phyloP scores from a whole-genome alignment of 495 filamentous ascomycete genomes.

The Neurospora sp. region DNA sequence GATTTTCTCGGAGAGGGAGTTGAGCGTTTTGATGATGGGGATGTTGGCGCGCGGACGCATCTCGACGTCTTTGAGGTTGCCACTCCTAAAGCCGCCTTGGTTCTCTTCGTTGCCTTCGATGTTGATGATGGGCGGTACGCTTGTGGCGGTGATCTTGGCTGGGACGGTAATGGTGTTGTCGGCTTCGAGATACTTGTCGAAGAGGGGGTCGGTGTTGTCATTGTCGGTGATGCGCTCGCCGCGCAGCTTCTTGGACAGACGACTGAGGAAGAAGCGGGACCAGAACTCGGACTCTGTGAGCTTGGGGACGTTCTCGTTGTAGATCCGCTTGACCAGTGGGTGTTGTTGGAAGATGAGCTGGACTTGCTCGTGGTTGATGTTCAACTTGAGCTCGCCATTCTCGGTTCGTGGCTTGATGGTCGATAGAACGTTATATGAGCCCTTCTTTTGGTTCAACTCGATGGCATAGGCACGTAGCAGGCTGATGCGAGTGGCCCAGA shows the following conservation, averaged over 20 bases:
- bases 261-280: constrained; percentile 82
- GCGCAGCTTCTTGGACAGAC: constrained; percentile 81
- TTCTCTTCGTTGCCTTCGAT: constrained; percentile 91
- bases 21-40: constrained; percentile 70
- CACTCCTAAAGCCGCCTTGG: constrained; percentile 52
- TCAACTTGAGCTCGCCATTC: constrained; percentile 67
- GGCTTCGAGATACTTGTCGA: constrained; percentile 73
- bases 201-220: constrained; percentile 60
- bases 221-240: constrained; percentile 71
- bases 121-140: constrained; percentile 83
- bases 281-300: constrained; percentile 75
- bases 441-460: constrained; percentile 71
- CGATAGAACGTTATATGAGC: constrained; percentile 86
- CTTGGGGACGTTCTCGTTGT: constrained; percentile 87
- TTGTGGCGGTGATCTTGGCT: constrained; percentile 40
- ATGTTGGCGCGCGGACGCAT: constrained; percentile 60
- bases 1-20: constrained; percentile 80
- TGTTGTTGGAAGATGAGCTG: constrained; percentile 88
- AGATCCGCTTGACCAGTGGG: constrained; percentile 79
- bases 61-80: constrained; percentile 75
- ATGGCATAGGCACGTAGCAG: constrained; percentile 84
- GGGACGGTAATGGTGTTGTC: constrained; percentile 48
- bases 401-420: constrained; percentile 74
- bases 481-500: constrained; percentile 82
- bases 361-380: constrained; percentile 85